These are phyloP conservation scores for Stentor coeruleus DNA, from an alignment of 73 alveolate genomes.

Conservation along the genomic window DNA sequence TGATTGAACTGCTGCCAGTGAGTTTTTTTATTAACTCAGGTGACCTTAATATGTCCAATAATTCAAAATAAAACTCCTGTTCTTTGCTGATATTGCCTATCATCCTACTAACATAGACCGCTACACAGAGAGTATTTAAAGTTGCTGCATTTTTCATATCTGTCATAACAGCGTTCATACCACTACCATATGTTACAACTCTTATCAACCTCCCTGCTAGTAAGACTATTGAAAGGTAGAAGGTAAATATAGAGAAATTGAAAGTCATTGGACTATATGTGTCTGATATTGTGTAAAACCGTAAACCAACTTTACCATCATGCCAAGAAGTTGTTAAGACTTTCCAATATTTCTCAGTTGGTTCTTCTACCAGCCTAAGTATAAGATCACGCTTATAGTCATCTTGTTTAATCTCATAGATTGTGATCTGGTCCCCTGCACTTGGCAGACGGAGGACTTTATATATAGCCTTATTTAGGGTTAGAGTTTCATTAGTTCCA, in stretches of 20 bases:
- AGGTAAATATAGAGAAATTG: constrained; percentile 75
- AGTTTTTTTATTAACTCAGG: constrained; percentile 92
- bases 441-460: constrained; percentile 8
- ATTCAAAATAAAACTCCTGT: constrained; percentile 86
- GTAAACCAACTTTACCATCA: constrained; percentile 48
- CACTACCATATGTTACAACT: constrained; percentile 55
- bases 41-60: constrained; percentile 92
- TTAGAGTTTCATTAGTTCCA: not conserved
- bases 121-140: constrained; percentile 81
- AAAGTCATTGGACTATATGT: constrained; percentile 59
- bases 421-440: not conserved
- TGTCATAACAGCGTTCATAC: constrained; percentile 53
- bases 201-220: constrained; percentile 67
- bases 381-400: not conserved
- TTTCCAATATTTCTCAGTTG: constrained; percentile 32
- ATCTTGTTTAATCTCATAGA: not conserved
- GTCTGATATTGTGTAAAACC: constrained; percentile 69
- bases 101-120: constrained; percentile 82
- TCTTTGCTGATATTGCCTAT: constrained; percentile 71
- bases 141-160: constrained; percentile 89
- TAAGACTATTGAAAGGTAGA: constrained; percentile 78
- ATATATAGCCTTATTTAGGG: not conserved
- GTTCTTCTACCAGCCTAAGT: not conserved
- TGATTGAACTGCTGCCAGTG: constrained; percentile 69
- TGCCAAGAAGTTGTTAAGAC: constrained; percentile 16